These are phyloP conservation scores for Intubia oerlemansii DNA, from an alignment of 2,329 filamentous ascomycete species.

Conservation along the genomic window DNA sequence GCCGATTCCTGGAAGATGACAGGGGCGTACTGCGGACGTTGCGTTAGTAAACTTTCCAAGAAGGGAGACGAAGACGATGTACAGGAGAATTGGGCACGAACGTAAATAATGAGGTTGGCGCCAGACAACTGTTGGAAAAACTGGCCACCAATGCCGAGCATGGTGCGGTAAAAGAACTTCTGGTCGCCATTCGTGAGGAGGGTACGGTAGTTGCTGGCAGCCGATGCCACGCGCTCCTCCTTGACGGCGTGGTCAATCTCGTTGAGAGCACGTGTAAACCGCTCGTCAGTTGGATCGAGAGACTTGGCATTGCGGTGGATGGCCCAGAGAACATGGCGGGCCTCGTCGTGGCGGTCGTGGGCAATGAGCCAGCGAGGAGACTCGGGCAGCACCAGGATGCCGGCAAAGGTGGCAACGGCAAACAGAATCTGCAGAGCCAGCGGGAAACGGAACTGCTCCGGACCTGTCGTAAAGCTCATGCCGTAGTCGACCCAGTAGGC, in stretches of 20 bases:
- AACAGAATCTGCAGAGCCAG: constrained; percentile 12
- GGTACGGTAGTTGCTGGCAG: constrained; percentile 2
- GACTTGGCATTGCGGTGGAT: not conserved
- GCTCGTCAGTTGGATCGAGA: not conserved
- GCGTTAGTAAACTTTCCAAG: no score
- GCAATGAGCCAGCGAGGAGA: constrained; percentile 22
- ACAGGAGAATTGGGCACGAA: not conserved
- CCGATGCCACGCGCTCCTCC: constrained; percentile 4
- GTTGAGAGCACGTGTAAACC: not conserved
- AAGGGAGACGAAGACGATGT: constrained; percentile 1
- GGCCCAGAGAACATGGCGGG: constrained; percentile 10
- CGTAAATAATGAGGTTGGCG: constrained; percentile 10
- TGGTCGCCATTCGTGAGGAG: constrained; percentile 2
- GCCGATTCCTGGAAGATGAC: constrained; percentile 4
- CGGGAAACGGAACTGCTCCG: constrained; percentile 11
- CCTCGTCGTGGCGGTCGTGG: constrained; percentile 15
- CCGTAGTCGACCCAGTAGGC: constrained; percentile 11
- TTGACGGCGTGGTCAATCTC: constrained; percentile 7
- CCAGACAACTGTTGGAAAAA: constrained; percentile 16
- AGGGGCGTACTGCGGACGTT: constrained; percentile 1
- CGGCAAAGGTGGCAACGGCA: constrained; percentile 10
- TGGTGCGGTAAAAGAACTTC: constrained; percentile 1
- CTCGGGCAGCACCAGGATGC: constrained; percentile 18
- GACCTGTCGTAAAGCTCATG: constrained; percentile 10
- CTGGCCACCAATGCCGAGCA: not conserved